These are phyloP conservation scores for Debaryomycetaceae sp. DNA, from an alignment of 1,139 yeast genomes.

Conservation along the genomic window DNA sequence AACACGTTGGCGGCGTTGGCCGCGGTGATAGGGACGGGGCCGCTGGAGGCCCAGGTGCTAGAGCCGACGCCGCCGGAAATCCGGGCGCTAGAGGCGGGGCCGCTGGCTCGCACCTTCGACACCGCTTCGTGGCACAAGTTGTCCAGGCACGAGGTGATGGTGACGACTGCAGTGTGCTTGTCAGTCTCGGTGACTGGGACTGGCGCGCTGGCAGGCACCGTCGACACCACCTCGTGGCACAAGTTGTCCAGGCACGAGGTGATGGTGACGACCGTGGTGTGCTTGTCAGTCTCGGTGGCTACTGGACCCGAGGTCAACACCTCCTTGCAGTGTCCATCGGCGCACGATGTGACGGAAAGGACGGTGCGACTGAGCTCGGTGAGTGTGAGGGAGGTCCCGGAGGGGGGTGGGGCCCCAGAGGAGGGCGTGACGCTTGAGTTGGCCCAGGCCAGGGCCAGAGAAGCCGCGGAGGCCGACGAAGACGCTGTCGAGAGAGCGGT, in stretches of 20 bases:
- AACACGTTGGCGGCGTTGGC: constrained; percentile 3
- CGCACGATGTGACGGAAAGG: too few species aligned
- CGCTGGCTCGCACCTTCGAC: not conserved
- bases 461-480: constrained; percentile 7
- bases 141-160: constrained; percentile 5
- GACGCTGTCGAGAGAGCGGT: too few species aligned
- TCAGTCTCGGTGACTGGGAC: constrained; percentile 12
- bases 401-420: constrained; percentile 13
- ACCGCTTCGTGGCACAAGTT: constrained; percentile 1
- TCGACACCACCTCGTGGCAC: constrained; percentile 24
- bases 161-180: constrained; percentile 17
- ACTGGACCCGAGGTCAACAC: too few species aligned
- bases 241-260: constrained; percentile 42
- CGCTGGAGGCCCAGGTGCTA: constrained; percentile 1
- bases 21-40: constrained; percentile 1
- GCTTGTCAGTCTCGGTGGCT: constrained; percentile 18
- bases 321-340: too few species aligned
- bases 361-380: too few species aligned
- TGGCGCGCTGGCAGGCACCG: constrained; percentile 32
- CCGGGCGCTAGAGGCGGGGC: not conserved
- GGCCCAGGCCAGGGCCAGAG: constrained; percentile 6
- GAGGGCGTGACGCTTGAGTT: constrained; percentile 10
- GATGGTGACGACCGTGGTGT: constrained; percentile 42
- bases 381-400: constrained; percentile 17
- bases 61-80: not conserved